phyloP scores from a whole-genome alignment of 139 green algal species.

The Chlorella sp. region DNA sequence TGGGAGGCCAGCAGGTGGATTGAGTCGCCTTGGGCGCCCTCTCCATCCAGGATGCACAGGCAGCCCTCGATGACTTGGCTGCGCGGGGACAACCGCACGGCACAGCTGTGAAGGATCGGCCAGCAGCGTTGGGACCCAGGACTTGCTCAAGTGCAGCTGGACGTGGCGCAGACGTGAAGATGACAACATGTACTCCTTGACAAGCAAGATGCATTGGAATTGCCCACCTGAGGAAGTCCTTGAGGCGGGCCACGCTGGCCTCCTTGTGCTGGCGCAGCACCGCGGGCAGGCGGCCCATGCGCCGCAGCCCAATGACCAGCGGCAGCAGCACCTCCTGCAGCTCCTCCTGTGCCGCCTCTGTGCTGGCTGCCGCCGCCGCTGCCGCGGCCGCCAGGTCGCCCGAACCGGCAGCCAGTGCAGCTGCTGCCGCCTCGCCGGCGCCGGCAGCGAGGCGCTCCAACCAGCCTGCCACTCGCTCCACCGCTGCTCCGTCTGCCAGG shows the following conservation, averaged over 20 bases:
- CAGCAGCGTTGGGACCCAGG: too few relatives aligned
- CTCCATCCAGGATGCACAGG: conserved; percentile 52
- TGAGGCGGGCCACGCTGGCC: conserved; percentile 15
- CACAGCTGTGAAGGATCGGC: too few relatives aligned
- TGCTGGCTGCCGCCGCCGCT: neutral
- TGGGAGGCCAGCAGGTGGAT: conserved; percentile 17
- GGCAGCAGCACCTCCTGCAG: conserved; percentile 73
- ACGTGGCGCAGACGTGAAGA: neutral
- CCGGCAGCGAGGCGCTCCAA: neutral
- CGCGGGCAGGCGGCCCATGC: conserved; percentile 55
- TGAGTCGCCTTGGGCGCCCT: neutral
- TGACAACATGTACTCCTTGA: neutral
- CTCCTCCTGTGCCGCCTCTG: conserved; percentile 18
- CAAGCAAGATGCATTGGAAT: neutral
- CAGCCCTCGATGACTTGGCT: conserved; percentile 63
- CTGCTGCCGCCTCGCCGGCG: neutral
- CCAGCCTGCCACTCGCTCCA: conserved; percentile 5
- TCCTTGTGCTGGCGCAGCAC: conserved; percentile 61
- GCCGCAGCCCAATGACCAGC: conserved; percentile 75
- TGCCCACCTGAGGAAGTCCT: conserved; percentile 10
- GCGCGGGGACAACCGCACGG: too few relatives aligned
- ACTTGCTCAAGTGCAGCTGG: too few relatives aligned
- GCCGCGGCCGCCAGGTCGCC: neutral
- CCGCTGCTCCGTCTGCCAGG: neutral
- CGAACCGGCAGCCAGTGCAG: neutral